Percentiles rank a stretch among this genome's conserved stretches.
Conservation (phyloP, 208 protist genomes). For the Wallacemonas rigidus region DNA sequence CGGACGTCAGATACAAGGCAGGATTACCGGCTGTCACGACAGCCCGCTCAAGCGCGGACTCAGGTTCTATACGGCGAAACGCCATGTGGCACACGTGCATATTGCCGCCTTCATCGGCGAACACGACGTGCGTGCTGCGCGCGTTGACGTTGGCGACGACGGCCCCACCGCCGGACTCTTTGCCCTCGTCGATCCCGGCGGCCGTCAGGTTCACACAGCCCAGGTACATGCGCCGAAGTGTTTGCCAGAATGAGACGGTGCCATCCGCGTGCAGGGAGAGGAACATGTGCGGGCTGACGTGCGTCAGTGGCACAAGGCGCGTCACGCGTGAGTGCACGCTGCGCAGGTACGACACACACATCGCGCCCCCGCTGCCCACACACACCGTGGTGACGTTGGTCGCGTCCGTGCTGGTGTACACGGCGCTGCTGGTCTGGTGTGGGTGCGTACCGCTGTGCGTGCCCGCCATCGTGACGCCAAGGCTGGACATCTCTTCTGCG, state of each 20-base stretch:
- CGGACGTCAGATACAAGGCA: constrained; percentile 24
- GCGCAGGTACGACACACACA: constrained; percentile 9
- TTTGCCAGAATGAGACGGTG: constrained; percentile 81
- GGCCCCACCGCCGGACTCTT: constrained; percentile 10
- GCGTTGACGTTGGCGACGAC: constrained; percentile 30
- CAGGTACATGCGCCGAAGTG: constrained; percentile 59
- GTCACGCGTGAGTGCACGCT: constrained; percentile 39
- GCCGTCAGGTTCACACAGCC: constrained; percentile 53
- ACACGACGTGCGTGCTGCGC: constrained; percentile 43
- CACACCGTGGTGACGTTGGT: constrained; percentile 3
- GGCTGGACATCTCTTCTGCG: no score
- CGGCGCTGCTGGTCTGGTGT: no score
- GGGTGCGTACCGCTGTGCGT: no score
- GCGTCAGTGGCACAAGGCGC: constrained; percentile 44
- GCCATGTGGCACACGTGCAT: constrained; percentile 68
- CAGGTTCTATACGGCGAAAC: constrained; percentile 27
- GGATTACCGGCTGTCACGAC: constrained; percentile 47
- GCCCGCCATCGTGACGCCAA: no score
- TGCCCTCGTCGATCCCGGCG: constrained; percentile 26
- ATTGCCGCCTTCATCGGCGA: constrained; percentile 69
- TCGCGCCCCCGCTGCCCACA: neutral
- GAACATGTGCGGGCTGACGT: constrained; percentile 50
- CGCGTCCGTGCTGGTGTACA: neutral
- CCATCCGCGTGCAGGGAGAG: constrained; percentile 73
- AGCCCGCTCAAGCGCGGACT: constrained; percentile 28